phyloP scores from a whole-genome alignment of 23 red algal genomes.

The Porphyridium purpureum region DNA sequence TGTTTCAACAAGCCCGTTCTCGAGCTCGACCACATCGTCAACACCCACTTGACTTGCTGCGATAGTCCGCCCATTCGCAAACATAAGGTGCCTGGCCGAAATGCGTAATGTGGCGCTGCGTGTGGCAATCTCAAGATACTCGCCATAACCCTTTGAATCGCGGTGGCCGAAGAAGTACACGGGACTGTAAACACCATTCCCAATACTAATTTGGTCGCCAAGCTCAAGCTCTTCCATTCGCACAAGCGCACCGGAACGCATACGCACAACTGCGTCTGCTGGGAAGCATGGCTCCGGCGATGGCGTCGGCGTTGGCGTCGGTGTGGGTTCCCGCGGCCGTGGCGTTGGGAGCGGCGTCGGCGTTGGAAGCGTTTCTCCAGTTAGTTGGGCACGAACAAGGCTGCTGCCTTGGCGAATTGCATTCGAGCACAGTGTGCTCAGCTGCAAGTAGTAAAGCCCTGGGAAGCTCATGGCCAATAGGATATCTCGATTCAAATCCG shows the following conservation, averaged over 20 bases:
- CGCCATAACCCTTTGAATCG: not conserved
- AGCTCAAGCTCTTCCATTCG: not conserved
- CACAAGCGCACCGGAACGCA: not conserved
- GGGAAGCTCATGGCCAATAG: too few relatives aligned
- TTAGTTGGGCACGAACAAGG: too few relatives aligned
- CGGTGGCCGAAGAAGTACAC: constrained; percentile 3
- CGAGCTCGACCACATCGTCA: not conserved
- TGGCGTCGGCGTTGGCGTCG: too few relatives aligned
- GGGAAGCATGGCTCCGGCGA: too few relatives aligned
- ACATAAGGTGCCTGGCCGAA: not conserved
- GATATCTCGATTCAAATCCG: too few relatives aligned
- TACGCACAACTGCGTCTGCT: not conserved
- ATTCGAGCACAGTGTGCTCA: too few relatives aligned
- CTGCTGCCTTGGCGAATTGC: too few relatives aligned
- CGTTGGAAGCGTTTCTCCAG: too few relatives aligned
- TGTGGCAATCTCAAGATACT: not conserved
- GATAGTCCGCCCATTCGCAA: not conserved
- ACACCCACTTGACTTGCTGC: not conserved
- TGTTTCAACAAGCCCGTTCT: not conserved
- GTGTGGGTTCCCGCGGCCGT: too few relatives aligned
- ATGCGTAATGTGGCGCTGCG: not conserved
- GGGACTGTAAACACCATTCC: not conserved
- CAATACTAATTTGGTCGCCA: not conserved
- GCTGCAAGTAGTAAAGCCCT: too few relatives aligned
- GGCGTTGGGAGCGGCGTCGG: too few relatives aligned